A percentile compares a stretch with the other conserved stretches of the same genome.
Evolutionary conservation across 164 flowering plant genomes (phyloP).

Genomic region (Houttuynia cordata): DNA sequence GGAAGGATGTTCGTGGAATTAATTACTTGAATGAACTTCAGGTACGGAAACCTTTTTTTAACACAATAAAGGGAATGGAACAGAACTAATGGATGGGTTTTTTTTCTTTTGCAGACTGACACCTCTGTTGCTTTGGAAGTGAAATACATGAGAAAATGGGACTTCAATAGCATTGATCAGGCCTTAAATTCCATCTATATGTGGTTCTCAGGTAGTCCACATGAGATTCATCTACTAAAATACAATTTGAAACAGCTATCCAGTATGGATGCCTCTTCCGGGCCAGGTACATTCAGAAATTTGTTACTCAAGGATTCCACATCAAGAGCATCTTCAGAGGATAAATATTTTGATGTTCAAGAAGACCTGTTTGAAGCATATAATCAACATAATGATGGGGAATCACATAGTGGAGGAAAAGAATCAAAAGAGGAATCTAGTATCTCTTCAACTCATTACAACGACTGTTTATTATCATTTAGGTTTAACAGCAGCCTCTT

Average conservation of each 20-base stretch:
- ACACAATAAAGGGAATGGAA: neutral
- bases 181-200: conserved; percentile 12
- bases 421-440: conserved; percentile 3
- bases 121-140: conserved; percentile 23
- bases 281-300: neutral
- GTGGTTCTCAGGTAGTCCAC: conserved; percentile 21
- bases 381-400: neutral
- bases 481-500: conserved; percentile 17
- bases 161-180: conserved; percentile 15
- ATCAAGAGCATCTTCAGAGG: neutral
- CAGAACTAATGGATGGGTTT: neutral
- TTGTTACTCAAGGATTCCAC: neutral
- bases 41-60: conserved; percentile 10
- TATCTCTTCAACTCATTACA: conserved; percentile 9
- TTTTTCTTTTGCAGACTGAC: conserved; percentile 18
- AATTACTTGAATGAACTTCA: conserved; percentile 24
- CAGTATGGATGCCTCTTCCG: neutral
- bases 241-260: neutral
- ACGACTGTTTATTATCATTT: conserved; percentile 14
- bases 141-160: conserved; percentile 26
- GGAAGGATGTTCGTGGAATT: conserved; percentile 26
- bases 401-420: neutral
- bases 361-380: conserved; percentile 10
- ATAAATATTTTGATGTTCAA: neutral
- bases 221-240: conserved; percentile 8